Conservation (phyloP, 1,284 basidiomycete genomes). For the Farysia itapuensis region DNA sequence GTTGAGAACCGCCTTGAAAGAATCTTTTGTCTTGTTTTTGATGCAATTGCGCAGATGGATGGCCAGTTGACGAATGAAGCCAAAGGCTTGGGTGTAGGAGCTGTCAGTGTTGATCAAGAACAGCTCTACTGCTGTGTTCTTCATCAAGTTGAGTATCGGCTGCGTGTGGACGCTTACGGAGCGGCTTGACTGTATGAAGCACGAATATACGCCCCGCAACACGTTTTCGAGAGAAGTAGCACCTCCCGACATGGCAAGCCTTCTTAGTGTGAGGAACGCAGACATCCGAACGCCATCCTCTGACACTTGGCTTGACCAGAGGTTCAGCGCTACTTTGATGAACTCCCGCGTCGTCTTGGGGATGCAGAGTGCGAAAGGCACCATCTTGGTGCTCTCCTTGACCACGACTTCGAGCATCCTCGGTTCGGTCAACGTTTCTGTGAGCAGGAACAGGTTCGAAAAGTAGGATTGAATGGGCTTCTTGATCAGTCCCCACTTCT, state of each 20-base stretch:
- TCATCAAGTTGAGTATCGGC: slow-evolving; percentile 94
- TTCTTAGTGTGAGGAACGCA: slow-evolving; percentile 82
- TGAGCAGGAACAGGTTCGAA: slow-evolving; percentile 49
- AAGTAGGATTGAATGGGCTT: slow-evolving; percentile 76
- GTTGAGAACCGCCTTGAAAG: slow-evolving; percentile 65
- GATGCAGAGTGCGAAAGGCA: slow-evolving; percentile 52
- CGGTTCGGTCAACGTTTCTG: slow-evolving; percentile 48
- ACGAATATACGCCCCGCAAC: slow-evolving; percentile 85
- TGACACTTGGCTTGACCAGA: slow-evolving; percentile 69
- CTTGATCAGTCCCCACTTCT: slow-evolving; percentile 69
- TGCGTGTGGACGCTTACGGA: slow-evolving; percentile 82
- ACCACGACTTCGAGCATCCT: slow-evolving; percentile 66
- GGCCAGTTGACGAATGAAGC: slow-evolving; percentile 93
- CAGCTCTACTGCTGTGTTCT: slow-evolving; percentile 91
- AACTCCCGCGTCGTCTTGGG: slow-evolving; percentile 49
- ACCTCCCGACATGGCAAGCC: slow-evolving; percentile 77
- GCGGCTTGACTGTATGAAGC: slow-evolving; percentile 78
- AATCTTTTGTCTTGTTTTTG: slow-evolving; percentile 70
- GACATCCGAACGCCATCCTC: slow-evolving; percentile 82
- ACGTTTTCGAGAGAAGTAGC: slow-evolving; percentile 80
- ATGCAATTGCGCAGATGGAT: slow-evolving; percentile 88
- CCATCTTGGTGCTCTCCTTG: slow-evolving; percentile 54
- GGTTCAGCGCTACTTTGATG: slow-evolving; percentile 50
- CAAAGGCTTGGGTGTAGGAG: slow-evolving; percentile 89
- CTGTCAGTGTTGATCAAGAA: slow-evolving; percentile 73